Conservation (phyloP, 345 rosid genomes). For the Hypericum perforatum region DNA sequence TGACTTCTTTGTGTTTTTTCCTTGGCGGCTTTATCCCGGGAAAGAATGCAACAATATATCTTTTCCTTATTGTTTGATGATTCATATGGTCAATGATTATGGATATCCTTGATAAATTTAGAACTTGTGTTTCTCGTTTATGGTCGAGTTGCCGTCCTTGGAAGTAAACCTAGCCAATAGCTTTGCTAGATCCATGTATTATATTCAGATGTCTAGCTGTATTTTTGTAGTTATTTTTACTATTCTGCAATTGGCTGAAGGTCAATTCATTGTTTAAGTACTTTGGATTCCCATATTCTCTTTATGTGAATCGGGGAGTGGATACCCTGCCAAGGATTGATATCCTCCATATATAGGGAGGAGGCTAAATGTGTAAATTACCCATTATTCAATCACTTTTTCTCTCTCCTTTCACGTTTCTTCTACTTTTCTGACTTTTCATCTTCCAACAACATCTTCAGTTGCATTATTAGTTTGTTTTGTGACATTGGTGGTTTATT, state of each 20-base stretch:
- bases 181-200: slow-evolving; percentile 20
- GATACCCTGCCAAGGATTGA: too few species aligned
- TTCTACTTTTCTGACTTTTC: too few species aligned
- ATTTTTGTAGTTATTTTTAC: not conserved
- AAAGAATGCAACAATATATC: too few species aligned
- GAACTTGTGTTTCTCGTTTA: slow-evolving; percentile 20
- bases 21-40: too few species aligned
- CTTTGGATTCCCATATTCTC: slow-evolving; percentile 18
- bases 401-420: too few species aligned
- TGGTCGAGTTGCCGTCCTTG: slow-evolving; percentile 17
- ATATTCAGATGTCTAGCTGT: slow-evolving; percentile 25
- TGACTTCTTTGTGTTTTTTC: not conserved
- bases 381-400: too few species aligned
- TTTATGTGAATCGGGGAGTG: slow-evolving; percentile 35
- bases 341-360: too few species aligned
- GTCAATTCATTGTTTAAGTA: slow-evolving; percentile 21
- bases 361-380: too few species aligned
- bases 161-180: slow-evolving; percentile 30
- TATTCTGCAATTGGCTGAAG: slow-evolving; percentile 7
- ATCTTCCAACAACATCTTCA: too few species aligned
- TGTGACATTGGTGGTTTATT: too few species aligned
- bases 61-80: slow-evolving; percentile 16
- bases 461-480: too few species aligned
- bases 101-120: slow-evolving; percentile 11
- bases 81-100: slow-evolving; percentile 10